Evolutionary conservation across 2,329 filamentous ascomycete species (phyloP), one percentile per base, ranked within the genome.

Genomic region (Chaetomiaceae sp.): DNA sequence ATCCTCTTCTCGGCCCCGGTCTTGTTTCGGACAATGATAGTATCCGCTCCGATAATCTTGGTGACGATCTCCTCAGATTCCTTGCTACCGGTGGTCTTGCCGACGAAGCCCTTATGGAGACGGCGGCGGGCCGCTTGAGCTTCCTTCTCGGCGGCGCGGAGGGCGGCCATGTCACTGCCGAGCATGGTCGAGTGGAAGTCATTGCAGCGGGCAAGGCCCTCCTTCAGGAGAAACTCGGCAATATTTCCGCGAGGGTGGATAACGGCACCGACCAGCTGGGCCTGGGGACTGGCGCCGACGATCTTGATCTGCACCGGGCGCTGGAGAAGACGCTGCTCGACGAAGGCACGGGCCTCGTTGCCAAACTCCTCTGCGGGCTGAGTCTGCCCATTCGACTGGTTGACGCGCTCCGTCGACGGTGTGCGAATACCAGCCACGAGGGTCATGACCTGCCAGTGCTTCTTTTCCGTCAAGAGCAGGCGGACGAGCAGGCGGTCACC

Each of bases 121-220:
- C 90, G 89, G 40, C 86, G 78, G 64, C 87, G 86, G 60, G 81
- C 80, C 60, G 84, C 80, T 71, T 90, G 90, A 4, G 94, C 94
- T 54, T 81, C 75, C 69, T 89, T 92, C 74, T 99, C 94, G 1
- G 94, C 91, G 59, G 88, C 82, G 58, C 94, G 84, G 53, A 97
- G 82, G 53, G 80, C 70, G 37, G 86, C 85, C 94, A 99, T 99
- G 64, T 92, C 89, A 45, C 82, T 75, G 40, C 94, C 94, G 10
- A 99, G 81, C 73, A 96, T 78, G 34, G 90, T 95, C 1, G 92
- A 95, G 74, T 99, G 94, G 72, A 94, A 91, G 71, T 99, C 94
- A 59, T 91, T 90, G 75, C 92, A 97, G 65, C 90, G 82, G 36
- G 92, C 94, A 51, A 97, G 78, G 63, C 94, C 94, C 48, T 90